Evolutionary conservation across 371 early-diverging fungal genomes (phyloP).

Genomic region (Actinomortierella wolfii): DNA sequence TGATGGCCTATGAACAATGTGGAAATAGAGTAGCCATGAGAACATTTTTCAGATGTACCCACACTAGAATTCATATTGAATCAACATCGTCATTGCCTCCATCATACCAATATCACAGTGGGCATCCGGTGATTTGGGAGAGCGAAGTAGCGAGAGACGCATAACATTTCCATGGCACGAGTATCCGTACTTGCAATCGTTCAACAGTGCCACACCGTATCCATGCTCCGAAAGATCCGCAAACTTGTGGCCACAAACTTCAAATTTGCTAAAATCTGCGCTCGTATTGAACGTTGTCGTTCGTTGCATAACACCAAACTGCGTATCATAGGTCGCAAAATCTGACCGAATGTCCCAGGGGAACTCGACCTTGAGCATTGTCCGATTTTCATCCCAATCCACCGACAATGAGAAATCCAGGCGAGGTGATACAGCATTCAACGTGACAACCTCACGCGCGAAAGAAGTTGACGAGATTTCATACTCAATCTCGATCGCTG

Average conservation of each 20-base stretch:
- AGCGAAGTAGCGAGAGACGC: conserved; percentile 80
- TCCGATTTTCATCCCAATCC: conserved; percentile 92
- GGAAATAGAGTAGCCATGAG: conserved; percentile 6
- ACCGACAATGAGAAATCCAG: conserved; percentile 88
- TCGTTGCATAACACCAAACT: conserved; percentile 89
- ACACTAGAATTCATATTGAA: conserved; percentile 22
- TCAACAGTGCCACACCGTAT: conserved; percentile 93
- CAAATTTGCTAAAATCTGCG: conserved; percentile 93
- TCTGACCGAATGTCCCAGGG: conserved; percentile 84
- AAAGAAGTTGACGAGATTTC: conserved; percentile 67
- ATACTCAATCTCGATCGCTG: conserved; percentile 67
- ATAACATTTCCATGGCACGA: conserved; percentile 83
- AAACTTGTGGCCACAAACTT: conserved; percentile 96
- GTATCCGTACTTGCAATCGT: conserved; percentile 93
- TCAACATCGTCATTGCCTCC: conserved; percentile 49
- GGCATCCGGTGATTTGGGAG: conserved; percentile 84
- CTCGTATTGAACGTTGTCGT: conserved; percentile 95
- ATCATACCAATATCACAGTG: conserved; percentile 66
- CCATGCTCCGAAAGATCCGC: conserved; percentile 93
- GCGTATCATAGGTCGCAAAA: conserved; percentile 92
- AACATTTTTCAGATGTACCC: conserved; percentile 40
- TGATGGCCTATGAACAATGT: conserved; percentile 57
- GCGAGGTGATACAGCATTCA: conserved; percentile 68
- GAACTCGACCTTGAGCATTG: conserved; percentile 93
- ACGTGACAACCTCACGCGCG: conserved; percentile 75